Evolutionary conservation across 148 eudicot genomes (phyloP).

Genomic region (Rhododendron vialii): DNA sequence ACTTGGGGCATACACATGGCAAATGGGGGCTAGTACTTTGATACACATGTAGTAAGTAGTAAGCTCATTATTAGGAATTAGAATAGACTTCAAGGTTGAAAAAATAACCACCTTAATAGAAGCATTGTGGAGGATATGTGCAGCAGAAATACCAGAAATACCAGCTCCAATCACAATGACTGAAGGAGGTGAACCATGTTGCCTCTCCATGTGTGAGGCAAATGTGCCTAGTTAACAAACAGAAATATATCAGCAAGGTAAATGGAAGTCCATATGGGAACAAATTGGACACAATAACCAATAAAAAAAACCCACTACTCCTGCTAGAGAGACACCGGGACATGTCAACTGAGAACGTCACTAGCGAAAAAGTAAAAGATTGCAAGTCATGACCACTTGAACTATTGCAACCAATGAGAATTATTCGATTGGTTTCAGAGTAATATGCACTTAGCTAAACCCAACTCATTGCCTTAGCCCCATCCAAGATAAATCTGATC

Average conservation of each 20-base stretch:
- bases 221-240: conserved; percentile 39
- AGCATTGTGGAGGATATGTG: conserved; percentile 63
- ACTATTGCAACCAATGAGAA: background rate
- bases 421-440: background rate
- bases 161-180: conserved; percentile 98
- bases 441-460: background rate
- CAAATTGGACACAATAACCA: background rate
- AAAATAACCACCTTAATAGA: conserved; percentile 63
- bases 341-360: background rate
- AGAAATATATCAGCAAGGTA: conserved; percentile 9
- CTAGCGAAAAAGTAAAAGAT: background rate
- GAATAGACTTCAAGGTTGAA: background rate
- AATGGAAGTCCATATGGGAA: background rate
- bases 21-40: background rate
- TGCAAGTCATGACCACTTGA: background rate
- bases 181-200: conserved; percentile 45
- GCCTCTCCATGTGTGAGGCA: conserved; percentile 38
- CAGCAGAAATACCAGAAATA: conserved; percentile 96
- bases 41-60: background rate
- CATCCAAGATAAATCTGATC: background rate
- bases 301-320: background rate
- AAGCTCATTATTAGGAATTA: background rate
- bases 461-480: background rate
- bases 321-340: background rate
- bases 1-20: background rate